phyloP scores from a whole-genome alignment of 1,139 yeast species.

The Yamadazyma taylorii region DNA sequence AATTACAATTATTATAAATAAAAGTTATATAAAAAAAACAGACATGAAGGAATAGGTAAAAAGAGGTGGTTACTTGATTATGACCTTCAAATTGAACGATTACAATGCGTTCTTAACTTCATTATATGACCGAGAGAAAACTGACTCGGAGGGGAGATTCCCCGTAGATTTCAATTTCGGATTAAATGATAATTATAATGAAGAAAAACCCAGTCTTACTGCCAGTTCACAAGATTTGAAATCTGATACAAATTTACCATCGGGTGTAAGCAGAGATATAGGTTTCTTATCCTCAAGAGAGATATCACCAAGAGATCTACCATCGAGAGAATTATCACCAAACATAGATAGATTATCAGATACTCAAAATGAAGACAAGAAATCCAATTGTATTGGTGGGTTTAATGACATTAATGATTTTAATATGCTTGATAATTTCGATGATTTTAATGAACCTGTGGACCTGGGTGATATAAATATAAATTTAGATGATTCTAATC shows the following conservation, averaged over 20 bases:
- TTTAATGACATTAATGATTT: slow-evolving; percentile 3
- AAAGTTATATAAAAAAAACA: too few species aligned
- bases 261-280: too few species aligned
- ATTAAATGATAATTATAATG: slow-evolving; percentile 10
- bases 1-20: too few species aligned
- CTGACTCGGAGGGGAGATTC: slow-evolving; percentile 13
- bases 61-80: slow-evolving; percentile 7
- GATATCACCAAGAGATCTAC: too few species aligned
- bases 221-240: too few species aligned
- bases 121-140: slow-evolving; percentile 25
- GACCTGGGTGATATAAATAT: too few species aligned
- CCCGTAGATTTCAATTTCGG: slow-evolving; percentile 37
- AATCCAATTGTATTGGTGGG: not conserved
- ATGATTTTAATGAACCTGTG: not conserved
- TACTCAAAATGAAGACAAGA: not conserved
- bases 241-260: too few species aligned
- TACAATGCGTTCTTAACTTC: slow-evolving; percentile 33
- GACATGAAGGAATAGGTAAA: not conserved
- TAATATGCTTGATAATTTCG: slow-evolving; percentile 1
- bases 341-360: too few species aligned
- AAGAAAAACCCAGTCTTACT: not conserved
- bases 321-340: too few species aligned
- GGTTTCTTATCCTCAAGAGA: too few species aligned
- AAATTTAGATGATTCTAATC: too few species aligned
- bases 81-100: slow-evolving; percentile 34